Conservation (phyloP, 495 filamentous ascomycete genomes). For the Thermothielavioides terrestris region DNA sequence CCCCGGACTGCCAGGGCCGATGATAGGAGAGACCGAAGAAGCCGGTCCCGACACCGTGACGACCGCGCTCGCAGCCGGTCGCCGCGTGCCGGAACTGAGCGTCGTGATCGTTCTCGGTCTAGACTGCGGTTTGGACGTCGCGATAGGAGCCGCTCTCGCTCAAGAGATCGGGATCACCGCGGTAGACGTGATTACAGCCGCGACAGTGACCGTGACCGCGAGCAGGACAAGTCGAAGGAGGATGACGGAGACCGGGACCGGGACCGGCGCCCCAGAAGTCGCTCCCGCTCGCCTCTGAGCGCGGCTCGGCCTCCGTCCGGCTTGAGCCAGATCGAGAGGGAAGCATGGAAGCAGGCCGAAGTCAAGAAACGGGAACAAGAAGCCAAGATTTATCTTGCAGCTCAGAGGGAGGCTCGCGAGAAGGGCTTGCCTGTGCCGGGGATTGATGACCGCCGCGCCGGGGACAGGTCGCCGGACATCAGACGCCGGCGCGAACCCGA, state of each 20-base stretch:
- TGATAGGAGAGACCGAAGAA: conserved; percentile 26
- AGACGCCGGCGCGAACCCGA: conserved; percentile 36
- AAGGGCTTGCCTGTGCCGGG: conserved; percentile 43
- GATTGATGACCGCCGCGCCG: conserved; percentile 35
- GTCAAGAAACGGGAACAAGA: conserved; percentile 49
- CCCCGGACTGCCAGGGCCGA: conserved; percentile 23
- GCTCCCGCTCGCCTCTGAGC: conserved; percentile 28
- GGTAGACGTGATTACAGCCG: conserved; percentile 23
- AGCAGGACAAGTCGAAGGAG: conserved; percentile 11
- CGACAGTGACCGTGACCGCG: conserved; percentile 24
- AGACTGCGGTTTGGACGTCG: conserved; percentile 13
- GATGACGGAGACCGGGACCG: conserved; percentile 18
- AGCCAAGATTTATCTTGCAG: conserved; percentile 49
- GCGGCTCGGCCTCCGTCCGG: conserved; percentile 21
- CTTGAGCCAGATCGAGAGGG: conserved; percentile 26
- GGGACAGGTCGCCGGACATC: conserved; percentile 38
- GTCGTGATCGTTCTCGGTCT: conserved; percentile 20
- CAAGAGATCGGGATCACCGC: conserved; percentile 4
- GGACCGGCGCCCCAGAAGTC: conserved; percentile 28
- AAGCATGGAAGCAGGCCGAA: conserved; percentile 45
- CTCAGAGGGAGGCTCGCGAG: conserved; percentile 42
- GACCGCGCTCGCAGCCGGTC: conserved; percentile 22
- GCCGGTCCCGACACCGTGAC: conserved; percentile 27
- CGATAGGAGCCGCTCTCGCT: conserved; percentile 20
- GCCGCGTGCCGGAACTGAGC: conserved; percentile 19